Evolutionary conservation across 306 rosid species (phyloP).

Genomic region (Prunus mongolica): DNA sequence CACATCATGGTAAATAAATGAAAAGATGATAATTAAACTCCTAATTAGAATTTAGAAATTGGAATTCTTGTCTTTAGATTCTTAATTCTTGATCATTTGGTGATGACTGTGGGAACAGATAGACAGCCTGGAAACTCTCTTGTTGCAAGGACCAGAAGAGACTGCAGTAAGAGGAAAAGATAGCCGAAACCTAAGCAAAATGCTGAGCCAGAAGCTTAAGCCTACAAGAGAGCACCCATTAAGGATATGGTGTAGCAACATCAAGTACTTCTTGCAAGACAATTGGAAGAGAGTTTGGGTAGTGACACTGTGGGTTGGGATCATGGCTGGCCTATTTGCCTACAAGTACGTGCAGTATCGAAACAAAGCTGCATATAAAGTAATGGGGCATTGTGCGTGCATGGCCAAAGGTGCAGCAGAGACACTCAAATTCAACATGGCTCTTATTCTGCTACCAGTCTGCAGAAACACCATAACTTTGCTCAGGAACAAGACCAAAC

Average conservation of each 20-base stretch:
- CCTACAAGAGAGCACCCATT: constrained; percentile 34
- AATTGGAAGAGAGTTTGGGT: constrained; percentile 66
- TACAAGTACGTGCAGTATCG: constrained; percentile 47
- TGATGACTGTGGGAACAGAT: constrained; percentile 29
- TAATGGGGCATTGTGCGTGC: constrained; percentile 57
- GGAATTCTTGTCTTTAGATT: not conserved
- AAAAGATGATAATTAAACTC: constrained; percentile 2
- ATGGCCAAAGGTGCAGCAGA: constrained; percentile 68
- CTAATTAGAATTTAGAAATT: no score
- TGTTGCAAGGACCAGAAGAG: constrained; percentile 46
- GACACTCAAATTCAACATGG: constrained; percentile 69
- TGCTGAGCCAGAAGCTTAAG: constrained; percentile 54
- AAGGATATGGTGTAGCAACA: constrained; percentile 25
- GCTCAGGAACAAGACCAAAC: constrained; percentile 54
- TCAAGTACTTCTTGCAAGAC: constrained; percentile 50
- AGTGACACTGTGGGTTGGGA: constrained; percentile 46
- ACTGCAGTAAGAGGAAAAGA: constrained; percentile 38
- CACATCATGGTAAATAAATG: constrained; percentile 44
- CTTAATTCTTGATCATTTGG: not conserved
- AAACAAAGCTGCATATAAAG: constrained; percentile 28
- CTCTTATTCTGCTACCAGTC: constrained; percentile 50
- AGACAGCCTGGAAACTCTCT: constrained; percentile 44
- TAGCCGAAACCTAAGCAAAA: constrained; percentile 46
- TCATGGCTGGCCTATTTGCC: constrained; percentile 38
- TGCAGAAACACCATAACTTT: constrained; percentile 61